Base-by-base conservation (phyloP, 768 basidiomycete genomes). In the Termitomyces sp. region DNA sequence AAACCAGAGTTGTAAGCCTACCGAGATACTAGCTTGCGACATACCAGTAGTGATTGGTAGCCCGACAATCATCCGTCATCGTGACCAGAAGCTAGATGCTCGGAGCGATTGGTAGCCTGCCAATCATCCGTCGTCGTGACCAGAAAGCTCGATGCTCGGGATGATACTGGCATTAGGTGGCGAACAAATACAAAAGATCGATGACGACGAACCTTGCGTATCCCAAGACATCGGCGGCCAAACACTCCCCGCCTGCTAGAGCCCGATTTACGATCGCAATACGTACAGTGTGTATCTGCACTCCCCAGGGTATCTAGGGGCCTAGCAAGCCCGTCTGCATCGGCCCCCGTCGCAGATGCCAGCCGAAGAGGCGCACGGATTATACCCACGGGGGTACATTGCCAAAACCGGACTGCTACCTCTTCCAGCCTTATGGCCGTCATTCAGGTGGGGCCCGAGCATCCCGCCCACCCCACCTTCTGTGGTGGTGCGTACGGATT, bases 241-340 rank as follows among this genome's bases (percentile, higher is more conserved):
- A 56, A 56, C n/a, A 56, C 42, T 56, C 55, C 55, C 45, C 43
- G n/a, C 56, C 56, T 46, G 17, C 56, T 15, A 56, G 42, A 56
- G 29, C 42, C 43, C 56, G 34, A n/a, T 34, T 56, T 56, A 46
- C 43, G 56, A 56, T 56, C 56, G 9, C 56, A 46, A 46, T 56
- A 46, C 43, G 43, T 45, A 45, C 43, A 43, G 36, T 36, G 56
- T 32, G 53, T 60, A 52, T 50, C n/a, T 36, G 50, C 42, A 46
- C 59, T 52, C 40, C 8, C 36, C 51, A 53, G 51, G 51, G 59
- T 60, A 60, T 60, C 59, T 60, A 60, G 59, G 43, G 51, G 34
- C 42, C 31, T 43, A 60, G 51, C 50, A 46, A 60, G 50, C 20
- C 42, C 20, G 34, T 53, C 50, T 52, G 51, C 59, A 40, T 42